Conservation (phyloP, 129 eudicot species). For the Cynara cardunculus region DNA sequence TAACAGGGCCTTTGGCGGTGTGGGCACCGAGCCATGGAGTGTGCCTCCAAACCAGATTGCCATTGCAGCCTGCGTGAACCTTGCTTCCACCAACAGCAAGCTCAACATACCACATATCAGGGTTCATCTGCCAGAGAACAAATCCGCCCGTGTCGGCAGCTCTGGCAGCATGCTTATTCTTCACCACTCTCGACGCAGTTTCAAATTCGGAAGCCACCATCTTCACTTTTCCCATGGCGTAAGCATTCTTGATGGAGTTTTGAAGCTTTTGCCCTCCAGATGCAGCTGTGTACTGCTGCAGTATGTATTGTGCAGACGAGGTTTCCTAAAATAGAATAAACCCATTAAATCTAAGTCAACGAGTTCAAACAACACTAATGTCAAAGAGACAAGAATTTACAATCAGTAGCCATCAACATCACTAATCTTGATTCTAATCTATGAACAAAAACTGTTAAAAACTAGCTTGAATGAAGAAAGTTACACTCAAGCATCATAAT, state of each 20-base stretch:
- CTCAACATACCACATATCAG: slow-evolving; percentile 93
- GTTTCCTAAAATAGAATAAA: slow-evolving; percentile 60
- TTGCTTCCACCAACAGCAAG: slow-evolving; percentile 93
- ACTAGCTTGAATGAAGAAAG: neutral
- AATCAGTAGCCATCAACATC: neutral
- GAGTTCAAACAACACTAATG: neutral
- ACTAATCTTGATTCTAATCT: neutral
- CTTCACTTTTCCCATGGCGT: slow-evolving; percentile 81
- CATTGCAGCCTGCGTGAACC: slow-evolving; percentile 92
- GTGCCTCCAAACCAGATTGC: slow-evolving; percentile 84
- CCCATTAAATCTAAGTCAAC: neutral
- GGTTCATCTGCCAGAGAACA: slow-evolving; percentile 89
- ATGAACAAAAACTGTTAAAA: neutral
- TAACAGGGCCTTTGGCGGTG: slow-evolving; percentile 78
- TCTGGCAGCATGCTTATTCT: slow-evolving; percentile 50
- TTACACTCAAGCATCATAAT: no score
- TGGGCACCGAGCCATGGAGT: slow-evolving; percentile 97
- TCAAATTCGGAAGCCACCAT: slow-evolving; percentile 85
- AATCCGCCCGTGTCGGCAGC: slow-evolving; percentile 81
- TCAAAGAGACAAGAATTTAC: neutral
- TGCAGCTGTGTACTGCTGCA: slow-evolving; percentile 88
- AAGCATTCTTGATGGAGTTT: slow-evolving; percentile 65
- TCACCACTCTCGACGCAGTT: slow-evolving; percentile 59
- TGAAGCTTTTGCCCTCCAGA: slow-evolving; percentile 82
- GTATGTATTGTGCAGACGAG: slow-evolving; percentile 86